These are phyloP conservation scores for Arthrobotrys sinensis DNA, from an alignment of 2,329 filamentous ascomycete species.

Conservation along the genomic window DNA sequence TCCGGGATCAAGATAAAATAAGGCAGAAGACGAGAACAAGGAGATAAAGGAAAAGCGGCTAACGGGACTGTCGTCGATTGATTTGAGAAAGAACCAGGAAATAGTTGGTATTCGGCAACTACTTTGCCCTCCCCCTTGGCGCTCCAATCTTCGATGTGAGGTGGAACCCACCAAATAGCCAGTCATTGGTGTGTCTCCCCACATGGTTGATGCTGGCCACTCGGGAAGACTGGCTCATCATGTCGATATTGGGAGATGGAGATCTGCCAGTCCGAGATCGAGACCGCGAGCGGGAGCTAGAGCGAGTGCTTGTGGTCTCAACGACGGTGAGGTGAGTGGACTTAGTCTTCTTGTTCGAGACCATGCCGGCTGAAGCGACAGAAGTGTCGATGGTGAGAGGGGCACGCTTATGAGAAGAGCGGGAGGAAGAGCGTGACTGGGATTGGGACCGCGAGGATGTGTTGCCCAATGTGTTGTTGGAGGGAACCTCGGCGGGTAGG, in stretches of 20 bases:
- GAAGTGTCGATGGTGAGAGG: slow-evolving; percentile 53
- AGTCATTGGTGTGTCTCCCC: slow-evolving; percentile 58
- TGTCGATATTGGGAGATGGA: slow-evolving; percentile 33
- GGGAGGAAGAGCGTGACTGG: slow-evolving; percentile 41
- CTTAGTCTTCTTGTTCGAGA: slow-evolving; percentile 49
- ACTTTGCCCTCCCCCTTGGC: slow-evolving; percentile 49
- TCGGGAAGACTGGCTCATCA: slow-evolving; percentile 42
- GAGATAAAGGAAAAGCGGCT: slow-evolving; percentile 8
- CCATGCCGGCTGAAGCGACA: slow-evolving; percentile 24
- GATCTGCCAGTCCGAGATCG: slow-evolving; percentile 14
- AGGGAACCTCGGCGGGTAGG: slow-evolving; percentile 29
- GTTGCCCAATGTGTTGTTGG: slow-evolving; percentile 50
- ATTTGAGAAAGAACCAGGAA: slow-evolving; percentile 2
- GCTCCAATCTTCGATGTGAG: slow-evolving; percentile 56
- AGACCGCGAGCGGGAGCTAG: slow-evolving; percentile 41
- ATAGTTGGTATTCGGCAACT: background rate
- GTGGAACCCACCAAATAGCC: slow-evolving; percentile 61
- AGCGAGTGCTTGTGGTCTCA: slow-evolving; percentile 25
- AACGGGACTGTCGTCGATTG: background rate
- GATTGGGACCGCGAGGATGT: slow-evolving; percentile 39
- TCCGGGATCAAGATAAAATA: background rate
- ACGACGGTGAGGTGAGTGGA: slow-evolving; percentile 42
- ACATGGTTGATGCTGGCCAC: slow-evolving; percentile 60
- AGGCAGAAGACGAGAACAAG: background rate
- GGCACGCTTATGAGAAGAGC: slow-evolving; percentile 52